Evolutionary conservation across 495 filamentous ascomycete genomes (phyloP).

Genomic region (Eremomyces bilateralis): DNA sequence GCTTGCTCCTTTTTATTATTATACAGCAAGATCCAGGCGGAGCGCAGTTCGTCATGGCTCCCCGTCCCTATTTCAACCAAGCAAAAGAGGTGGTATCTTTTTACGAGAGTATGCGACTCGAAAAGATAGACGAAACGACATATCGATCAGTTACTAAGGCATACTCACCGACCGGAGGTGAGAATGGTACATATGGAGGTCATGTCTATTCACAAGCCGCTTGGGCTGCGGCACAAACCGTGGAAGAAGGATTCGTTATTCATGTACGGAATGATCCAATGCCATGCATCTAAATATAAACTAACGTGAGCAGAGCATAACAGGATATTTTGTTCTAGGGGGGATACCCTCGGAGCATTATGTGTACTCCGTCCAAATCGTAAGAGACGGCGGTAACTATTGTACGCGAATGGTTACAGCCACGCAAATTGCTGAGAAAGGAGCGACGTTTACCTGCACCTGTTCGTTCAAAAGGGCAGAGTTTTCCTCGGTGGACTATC

Average conservation of each 20-base stretch:
- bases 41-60: too few species aligned
- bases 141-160: constrained; percentile 12
- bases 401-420: background rate
- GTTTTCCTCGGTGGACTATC: background rate
- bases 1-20: too few species aligned
- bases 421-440: background rate
- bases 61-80: constrained; percentile 6
- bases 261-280: background rate
- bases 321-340: background rate
- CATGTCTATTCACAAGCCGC: background rate
- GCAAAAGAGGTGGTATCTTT: constrained; percentile 8
- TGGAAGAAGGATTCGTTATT: background rate
- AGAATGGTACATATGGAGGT: background rate
- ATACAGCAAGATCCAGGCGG: too few species aligned
- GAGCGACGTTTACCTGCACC: background rate
- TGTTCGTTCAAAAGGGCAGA: constrained; percentile 1
- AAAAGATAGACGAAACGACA: constrained; percentile 12
- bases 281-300: background rate
- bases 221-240: constrained; percentile 1
- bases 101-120: constrained; percentile 13
- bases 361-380: background rate
- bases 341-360: background rate
- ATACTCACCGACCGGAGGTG: constrained; percentile 3
- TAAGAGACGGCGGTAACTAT: background rate
- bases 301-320: background rate